Base-by-base conservation (phyloP, 2,329 filamentous ascomycete genomes). In the Thielaviopsis euricoi region DNA sequence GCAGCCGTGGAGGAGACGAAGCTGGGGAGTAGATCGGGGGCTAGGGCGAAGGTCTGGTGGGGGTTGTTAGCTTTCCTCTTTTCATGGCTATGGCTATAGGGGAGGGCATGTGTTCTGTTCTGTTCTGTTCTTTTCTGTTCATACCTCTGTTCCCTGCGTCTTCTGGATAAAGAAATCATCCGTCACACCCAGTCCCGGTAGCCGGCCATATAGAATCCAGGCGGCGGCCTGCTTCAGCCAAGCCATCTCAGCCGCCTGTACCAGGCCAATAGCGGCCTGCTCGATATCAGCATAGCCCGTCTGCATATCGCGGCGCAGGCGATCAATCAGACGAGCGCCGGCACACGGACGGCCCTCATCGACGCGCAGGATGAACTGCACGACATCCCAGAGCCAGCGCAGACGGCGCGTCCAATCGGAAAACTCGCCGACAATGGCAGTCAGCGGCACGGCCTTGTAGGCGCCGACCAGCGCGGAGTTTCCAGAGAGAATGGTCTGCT, bases 281-380 rank as follows among this genome's bases (percentile, higher is more conserved):
- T 91, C 88, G 58, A 98, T 82, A 65, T 96, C 89, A 7, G 81
- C 75, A 69, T 94, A 97, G 15, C 93, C 93, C 6, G 91, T 97
- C 67, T 89, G 86, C 57, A 89, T 75, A 70, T 91, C 87, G 15
- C 74, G 72, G 33, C 89, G 79, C 56, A 97, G 71, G 59, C 80
- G 80, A 67, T 96, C 80, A 63, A 97, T 91, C 49, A 95, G 72
- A 54, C 76, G 75, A 10, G 87, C 84, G 0, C 87, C 89, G 1
- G 79, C 82, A 61, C 85, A 84, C 25, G 59, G 59, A 17, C 37
- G 55, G 17, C 56, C 53, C 26, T 54, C 59, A 10, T 61, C 59
- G 17, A 61, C 59, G n/a, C 53, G 54, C 21, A 61, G 21, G 23
- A 58, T 58, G 19, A 61, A 58, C 59, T 58, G 59, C 37, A 81